phyloP scores from a whole-genome alignment of 768 basidiomycete species.

The Fistulinella prunicolor region DNA sequence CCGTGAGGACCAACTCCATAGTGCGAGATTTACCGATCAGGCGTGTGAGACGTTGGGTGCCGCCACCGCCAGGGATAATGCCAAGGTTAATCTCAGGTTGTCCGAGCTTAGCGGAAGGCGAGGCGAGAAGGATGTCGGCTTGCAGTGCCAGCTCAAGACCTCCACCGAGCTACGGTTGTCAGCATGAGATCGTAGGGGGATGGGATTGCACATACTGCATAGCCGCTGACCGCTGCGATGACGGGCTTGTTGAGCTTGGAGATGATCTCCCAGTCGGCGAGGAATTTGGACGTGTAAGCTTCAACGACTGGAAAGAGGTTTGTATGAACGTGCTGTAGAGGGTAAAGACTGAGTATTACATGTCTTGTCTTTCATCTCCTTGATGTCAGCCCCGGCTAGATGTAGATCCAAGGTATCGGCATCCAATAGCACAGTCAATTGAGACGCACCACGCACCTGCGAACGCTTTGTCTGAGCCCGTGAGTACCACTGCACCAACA shows the following conservation, averaged over 20 bases:
- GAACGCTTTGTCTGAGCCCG: conserved; percentile 90
- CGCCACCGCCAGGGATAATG: conserved; percentile 92
- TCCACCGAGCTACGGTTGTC: conserved; percentile 76
- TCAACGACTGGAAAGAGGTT: conserved; percentile 58
- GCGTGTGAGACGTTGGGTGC: conserved; percentile 85
- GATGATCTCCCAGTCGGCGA: conserved; percentile 80
- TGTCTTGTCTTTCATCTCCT: conserved; percentile 97
- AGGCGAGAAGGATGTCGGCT: conserved; percentile 93
- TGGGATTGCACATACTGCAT: conserved; percentile 61
- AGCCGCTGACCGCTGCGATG: conserved; percentile 95
- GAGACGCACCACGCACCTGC: conserved; percentile 60
- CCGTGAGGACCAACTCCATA: conserved; percentile 94
- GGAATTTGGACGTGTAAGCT: conserved; percentile 81
- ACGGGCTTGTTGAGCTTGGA: conserved; percentile 82
- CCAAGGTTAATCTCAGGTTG: conserved; percentile 97
- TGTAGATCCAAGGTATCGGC: neutral
- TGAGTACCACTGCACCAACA: conserved; percentile 85
- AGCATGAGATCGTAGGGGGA: neutral
- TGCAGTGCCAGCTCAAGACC: conserved; percentile 96
- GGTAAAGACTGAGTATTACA: conserved; percentile 48
- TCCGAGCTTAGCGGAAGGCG: conserved; percentile 87
- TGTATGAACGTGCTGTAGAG: neutral
- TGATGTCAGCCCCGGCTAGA: conserved; percentile 94
- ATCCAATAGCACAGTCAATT: no score
- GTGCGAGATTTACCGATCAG: conserved; percentile 89